These are phyloP conservation scores for Isatis tinctoria DNA, from an alignment of 345 rosid species.

Conservation along the genomic window DNA sequence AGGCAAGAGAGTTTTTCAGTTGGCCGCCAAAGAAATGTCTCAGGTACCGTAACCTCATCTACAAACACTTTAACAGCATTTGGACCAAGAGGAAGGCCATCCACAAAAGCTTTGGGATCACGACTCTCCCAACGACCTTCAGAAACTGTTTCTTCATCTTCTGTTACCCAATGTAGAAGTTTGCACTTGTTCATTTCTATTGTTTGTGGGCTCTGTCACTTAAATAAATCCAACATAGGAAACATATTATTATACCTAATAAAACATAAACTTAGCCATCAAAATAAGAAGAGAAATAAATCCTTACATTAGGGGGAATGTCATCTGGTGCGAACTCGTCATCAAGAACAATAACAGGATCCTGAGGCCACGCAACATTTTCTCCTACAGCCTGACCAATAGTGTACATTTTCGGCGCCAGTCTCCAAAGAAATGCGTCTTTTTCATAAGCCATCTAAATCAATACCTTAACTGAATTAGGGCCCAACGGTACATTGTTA, in stretches of 20 bases:
- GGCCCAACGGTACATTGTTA: neutral
- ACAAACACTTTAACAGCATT: too few relatives aligned
- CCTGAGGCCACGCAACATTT: neutral
- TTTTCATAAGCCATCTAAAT: neutral
- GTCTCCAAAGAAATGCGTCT: neutral
- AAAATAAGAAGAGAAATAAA: neutral
- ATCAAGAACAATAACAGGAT: neutral
- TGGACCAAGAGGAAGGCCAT: too few relatives aligned
- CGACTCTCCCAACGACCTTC: neutral
- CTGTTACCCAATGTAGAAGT: neutral
- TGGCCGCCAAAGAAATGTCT: too few relatives aligned
- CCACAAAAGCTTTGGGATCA: neutral
- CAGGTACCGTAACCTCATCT: too few relatives aligned
- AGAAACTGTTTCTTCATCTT: neutral
- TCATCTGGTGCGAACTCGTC: neutral
- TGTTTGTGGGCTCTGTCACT: neutral
- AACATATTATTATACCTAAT: neutral
- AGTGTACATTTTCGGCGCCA: too few relatives aligned
- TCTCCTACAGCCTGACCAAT: neutral
- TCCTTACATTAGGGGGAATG: neutral
- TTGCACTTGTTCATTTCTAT: neutral
- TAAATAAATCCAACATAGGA: neutral
- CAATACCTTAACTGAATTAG: neutral
- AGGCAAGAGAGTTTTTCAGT: too few relatives aligned
- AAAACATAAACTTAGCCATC: neutral